These are phyloP conservation scores for Heliocybe sulcata DNA, from an alignment of 1,284 basidiomycete species.

Conservation along the genomic window DNA sequence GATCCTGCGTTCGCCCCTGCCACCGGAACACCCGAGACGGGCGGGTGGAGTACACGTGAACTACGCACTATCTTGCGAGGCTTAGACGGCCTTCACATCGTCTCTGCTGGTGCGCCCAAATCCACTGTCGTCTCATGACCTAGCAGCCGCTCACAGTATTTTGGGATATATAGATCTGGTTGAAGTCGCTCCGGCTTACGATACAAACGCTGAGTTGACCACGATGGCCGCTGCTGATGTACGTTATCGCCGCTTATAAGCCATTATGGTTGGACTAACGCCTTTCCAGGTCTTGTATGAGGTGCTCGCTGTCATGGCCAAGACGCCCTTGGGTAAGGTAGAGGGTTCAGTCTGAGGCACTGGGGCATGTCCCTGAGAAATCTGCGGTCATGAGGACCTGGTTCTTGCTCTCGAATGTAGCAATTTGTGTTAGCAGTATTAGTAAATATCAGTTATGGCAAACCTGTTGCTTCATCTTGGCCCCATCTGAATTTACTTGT, in stretches of 20 bases:
- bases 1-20: conserved; percentile 78
- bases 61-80: conserved; percentile 68
- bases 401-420: too few species aligned
- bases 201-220: conserved; percentile 72
- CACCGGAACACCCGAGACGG: conserved; percentile 66
- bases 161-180: conserved; percentile 41
- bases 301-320: conserved; percentile 72
- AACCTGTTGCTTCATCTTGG: too few species aligned
- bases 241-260: conserved; percentile 18
- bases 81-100: conserved; percentile 63
- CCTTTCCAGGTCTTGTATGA: conserved; percentile 54
- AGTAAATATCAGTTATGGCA: too few species aligned
- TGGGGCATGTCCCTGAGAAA: too few species aligned
- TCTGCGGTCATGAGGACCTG: too few species aligned
- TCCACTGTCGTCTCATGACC: neutral
- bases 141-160: neutral
- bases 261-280: conserved; percentile 3
- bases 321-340: conserved; percentile 64
- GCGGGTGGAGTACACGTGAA: conserved; percentile 74
- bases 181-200: conserved; percentile 77
- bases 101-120: conserved; percentile 48
- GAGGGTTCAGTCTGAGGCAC: neutral
- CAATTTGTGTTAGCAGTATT: too few species aligned
- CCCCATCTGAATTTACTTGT: too few species aligned
- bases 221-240: conserved; percentile 79